A percentile compares a stretch with the other conserved stretches of the same genome.
Conservation (phyloP, 352 stramenopile species). For the Aphanomyces cochlioides region DNA sequence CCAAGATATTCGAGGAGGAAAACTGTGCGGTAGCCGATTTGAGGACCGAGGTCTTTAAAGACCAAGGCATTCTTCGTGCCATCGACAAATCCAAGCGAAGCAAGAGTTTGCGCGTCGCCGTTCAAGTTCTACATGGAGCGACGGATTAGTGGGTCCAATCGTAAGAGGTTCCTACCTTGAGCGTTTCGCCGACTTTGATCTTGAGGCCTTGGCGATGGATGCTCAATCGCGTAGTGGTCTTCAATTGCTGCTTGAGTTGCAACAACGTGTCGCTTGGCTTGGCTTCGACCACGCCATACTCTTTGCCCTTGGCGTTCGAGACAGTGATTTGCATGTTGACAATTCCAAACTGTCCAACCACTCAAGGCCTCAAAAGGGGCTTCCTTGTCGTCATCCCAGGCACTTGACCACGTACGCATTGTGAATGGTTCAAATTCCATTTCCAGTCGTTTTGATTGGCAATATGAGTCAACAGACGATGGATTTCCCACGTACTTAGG, state of each 20-base stretch:
- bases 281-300: constrained; percentile 49
- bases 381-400: no score
- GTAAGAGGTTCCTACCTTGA: constrained; percentile 34
- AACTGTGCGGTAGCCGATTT: constrained; percentile 87
- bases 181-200: constrained; percentile 38
- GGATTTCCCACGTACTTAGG: no score
- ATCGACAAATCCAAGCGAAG: constrained; percentile 53
- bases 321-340: constrained; percentile 61
- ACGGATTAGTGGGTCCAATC: constrained; percentile 2
- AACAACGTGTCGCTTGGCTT: constrained; percentile 42
- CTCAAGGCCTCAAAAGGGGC: no score
- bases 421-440: no score
- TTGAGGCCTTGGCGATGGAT: constrained; percentile 65
- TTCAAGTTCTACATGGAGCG: constrained; percentile 38
- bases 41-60: constrained; percentile 78
- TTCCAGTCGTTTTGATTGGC: no score
- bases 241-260: constrained; percentile 57
- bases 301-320: constrained; percentile 48
- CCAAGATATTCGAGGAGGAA: constrained; percentile 86
- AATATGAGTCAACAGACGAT: no score
- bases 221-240: constrained; percentile 46
- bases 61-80: constrained; percentile 41
- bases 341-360: constrained; percentile 19
- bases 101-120: constrained; percentile 57
- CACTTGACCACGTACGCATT: no score